Evolutionary conservation across 2,329 filamentous ascomycete genomes (phyloP).

Genomic region (Aspergillus novoparasiticus): DNA sequence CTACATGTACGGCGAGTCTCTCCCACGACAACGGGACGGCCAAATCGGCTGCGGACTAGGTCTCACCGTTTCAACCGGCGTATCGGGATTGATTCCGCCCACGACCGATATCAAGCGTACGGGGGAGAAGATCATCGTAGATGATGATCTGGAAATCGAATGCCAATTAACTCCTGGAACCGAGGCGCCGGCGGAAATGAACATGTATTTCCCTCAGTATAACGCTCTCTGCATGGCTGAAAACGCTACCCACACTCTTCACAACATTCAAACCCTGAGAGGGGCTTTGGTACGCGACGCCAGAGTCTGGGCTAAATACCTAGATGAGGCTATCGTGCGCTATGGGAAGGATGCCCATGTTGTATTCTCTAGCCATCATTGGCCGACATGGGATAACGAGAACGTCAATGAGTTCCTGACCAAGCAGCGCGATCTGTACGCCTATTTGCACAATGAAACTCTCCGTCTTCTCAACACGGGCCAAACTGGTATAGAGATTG

Average conservation of each 20-base stretch:
- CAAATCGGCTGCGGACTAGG: slow-evolving; percentile 46
- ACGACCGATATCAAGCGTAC: slow-evolving; percentile 35
- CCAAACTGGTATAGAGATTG: slow-evolving; percentile 40
- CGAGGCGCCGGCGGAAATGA: slow-evolving; percentile 48
- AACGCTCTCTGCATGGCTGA: slow-evolving; percentile 43
- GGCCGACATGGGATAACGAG: slow-evolving; percentile 43
- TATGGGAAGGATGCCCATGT: slow-evolving; percentile 36
- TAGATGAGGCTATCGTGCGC: slow-evolving; percentile 37
- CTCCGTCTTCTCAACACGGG: slow-evolving; percentile 42
- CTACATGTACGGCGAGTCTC: slow-evolving; percentile 45
- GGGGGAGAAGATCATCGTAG: slow-evolving; percentile 32
- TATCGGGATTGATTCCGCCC: slow-evolving; percentile 38
- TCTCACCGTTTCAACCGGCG: slow-evolving; percentile 31
- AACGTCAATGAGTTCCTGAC: slow-evolving; percentile 30
- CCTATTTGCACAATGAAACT: slow-evolving; percentile 45
- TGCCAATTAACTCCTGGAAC: slow-evolving; percentile 47
- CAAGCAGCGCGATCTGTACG: slow-evolving; percentile 44
- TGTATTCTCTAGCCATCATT: slow-evolving; percentile 42
- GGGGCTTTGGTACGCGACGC: slow-evolving; percentile 47
- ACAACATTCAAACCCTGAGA: slow-evolving; percentile 47
- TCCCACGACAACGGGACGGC: slow-evolving; percentile 30
- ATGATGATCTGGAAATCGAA: slow-evolving; percentile 42
- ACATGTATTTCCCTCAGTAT: slow-evolving; percentile 43
- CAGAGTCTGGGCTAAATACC: slow-evolving; percentile 41
- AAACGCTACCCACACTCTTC: slow-evolving; percentile 42